Evolutionary conservation across 495 filamentous ascomycete species (phyloP).

Genomic region (Coniosporium apollinis): DNA sequence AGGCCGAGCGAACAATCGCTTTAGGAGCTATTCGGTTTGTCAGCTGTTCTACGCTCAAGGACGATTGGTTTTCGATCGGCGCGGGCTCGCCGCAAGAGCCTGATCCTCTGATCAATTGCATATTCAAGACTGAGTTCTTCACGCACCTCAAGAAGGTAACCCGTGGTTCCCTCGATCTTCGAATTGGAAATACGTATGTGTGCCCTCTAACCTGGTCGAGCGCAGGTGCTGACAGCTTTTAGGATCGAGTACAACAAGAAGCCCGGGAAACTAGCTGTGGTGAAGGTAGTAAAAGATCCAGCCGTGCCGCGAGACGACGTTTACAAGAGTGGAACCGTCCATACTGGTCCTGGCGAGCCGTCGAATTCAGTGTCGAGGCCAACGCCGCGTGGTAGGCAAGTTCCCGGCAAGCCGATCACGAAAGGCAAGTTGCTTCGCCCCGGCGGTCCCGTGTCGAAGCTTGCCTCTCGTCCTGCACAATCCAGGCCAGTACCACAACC

Average conservation of each 20-base stretch:
- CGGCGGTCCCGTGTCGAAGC: slow-evolving; percentile 68
- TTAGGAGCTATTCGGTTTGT: slow-evolving; percentile 78
- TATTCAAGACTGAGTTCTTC: slow-evolving; percentile 95
- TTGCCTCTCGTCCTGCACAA: slow-evolving; percentile 35
- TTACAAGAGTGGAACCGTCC: slow-evolving; percentile 88
- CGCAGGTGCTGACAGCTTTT: slow-evolving; percentile 15
- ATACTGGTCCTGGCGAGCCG: slow-evolving; percentile 70
- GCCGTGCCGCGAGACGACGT: slow-evolving; percentile 50
- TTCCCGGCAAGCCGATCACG: slow-evolving; percentile 79
- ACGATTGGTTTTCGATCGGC: slow-evolving; percentile 93
- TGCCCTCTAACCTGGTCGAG: background rate
- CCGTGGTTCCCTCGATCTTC: slow-evolving; percentile 63
- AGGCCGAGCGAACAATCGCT: slow-evolving; percentile 63
- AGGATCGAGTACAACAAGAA: slow-evolving; percentile 96
- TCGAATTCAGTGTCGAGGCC: slow-evolving; percentile 68
- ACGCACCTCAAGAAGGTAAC: slow-evolving; percentile 65
- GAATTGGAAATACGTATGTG: slow-evolving; percentile 51
- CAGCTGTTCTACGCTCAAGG: slow-evolving; percentile 58
- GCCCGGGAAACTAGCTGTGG: slow-evolving; percentile 70
- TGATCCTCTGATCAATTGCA: slow-evolving; percentile 78
- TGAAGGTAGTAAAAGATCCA: slow-evolving; percentile 84
- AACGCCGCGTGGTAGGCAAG: slow-evolving; percentile 68
- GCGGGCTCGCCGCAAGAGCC: slow-evolving; percentile 77
- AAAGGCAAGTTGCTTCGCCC: slow-evolving; percentile 77
- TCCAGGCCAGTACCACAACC: slow-evolving; percentile 21